These are phyloP conservation scores for Colletotrichum sp. DNA, from an alignment of 2,329 filamentous ascomycete genomes.

Conservation along the genomic window DNA sequence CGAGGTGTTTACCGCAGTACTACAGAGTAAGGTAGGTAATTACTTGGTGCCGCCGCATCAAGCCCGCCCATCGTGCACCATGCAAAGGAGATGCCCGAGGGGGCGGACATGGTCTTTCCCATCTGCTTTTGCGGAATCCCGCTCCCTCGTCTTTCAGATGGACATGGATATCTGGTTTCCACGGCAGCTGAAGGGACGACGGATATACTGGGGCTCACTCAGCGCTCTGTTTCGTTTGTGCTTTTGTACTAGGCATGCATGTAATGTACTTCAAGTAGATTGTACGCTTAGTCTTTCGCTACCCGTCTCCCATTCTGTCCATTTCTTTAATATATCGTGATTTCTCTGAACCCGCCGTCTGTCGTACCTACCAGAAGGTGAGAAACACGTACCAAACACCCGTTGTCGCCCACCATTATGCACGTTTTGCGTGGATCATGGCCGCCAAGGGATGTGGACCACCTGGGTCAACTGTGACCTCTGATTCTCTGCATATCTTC, in stretches of 20 bases:
- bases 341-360: neutral
- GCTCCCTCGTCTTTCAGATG: neutral
- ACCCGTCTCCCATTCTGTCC: neutral
- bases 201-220: neutral
- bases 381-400: neutral
- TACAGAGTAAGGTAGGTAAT: neutral
- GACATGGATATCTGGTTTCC: neutral
- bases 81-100: neutral
- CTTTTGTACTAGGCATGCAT: neutral
- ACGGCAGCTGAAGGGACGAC: neutral
- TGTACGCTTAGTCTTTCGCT: neutral
- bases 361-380: neutral
- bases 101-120: neutral
- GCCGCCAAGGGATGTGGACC: neutral
- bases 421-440: constrained; percentile 1
- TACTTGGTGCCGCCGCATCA: neutral
- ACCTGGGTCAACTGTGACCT: neutral
- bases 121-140: neutral
- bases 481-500: neutral
- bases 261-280: neutral
- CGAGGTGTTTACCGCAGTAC: neutral
- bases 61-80: neutral
- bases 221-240: neutral
- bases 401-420: neutral
- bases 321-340: neutral